Base-by-base conservation (phyloP, 768 basidiomycete genomes). In the Termitomyces heimii region DNA sequence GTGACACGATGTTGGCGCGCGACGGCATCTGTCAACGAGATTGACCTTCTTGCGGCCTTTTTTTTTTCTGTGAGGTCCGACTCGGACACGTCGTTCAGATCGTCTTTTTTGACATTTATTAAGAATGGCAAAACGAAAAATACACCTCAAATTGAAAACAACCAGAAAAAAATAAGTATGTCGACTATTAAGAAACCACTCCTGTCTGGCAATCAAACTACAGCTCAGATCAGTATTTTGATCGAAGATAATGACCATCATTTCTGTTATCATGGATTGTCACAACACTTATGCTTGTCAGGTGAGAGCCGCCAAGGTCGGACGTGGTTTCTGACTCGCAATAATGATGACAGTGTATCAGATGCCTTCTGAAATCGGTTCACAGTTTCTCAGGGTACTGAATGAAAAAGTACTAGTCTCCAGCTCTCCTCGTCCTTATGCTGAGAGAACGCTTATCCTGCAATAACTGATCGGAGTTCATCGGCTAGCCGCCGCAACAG, bases 221-320 rank as follows among this genome's bases (percentile, higher is more conserved):
- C 18, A 24, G 53, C 26, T 56, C 9, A 34, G 24, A 51, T 51
- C 52, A 42, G 53, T 46, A 28, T 46, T 35, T 53, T 54, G 55
- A 59, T 62, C 55, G 55, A 59, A 56, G 53, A 58, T 56, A 37
- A 34, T 56, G 45, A 44, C 57, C 55, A 62, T 62, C 61, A 62
- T 51, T 53, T 58, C 44, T 54, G 37, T 43, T 59, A 56, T 59
- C 58, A 53, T 40, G 6, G 8, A 40, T 40, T 40, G 55, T 51
- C 53, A 45, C 48, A 39, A 43, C 49, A 12, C 44, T 48, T 39
- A 61, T 57, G 50, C 53, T 55, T 55, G 47, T 34, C 22, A 48
- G 53, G 52, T 18, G 49, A 28, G 37, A 24, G 55, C 60, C 61
- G 61, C 28, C 55, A 32, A 59, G 59, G 32, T 53, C 61, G 57